Evolutionary conservation across 2,329 filamentous ascomycete genomes (phyloP).

Genomic region (Geosmithia flava): DNA sequence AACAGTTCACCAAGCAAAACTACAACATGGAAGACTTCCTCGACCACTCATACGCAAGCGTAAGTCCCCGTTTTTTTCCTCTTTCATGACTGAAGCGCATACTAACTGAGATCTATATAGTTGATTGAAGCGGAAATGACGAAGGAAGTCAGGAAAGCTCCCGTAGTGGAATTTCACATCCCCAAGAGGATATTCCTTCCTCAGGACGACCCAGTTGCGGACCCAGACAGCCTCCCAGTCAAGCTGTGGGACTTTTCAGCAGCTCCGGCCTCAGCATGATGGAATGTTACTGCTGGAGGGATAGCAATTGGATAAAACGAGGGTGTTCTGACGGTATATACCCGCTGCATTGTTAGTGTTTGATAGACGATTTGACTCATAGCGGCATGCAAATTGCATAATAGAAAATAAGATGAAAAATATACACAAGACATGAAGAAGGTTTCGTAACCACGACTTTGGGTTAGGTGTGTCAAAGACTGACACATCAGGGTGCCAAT

Average conservation of each 20-base stretch:
- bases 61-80: constrained; percentile 32
- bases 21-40: constrained; percentile 97
- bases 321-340: not conserved
- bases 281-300: not conserved
- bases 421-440: not conserved
- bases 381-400: not conserved
- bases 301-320: not conserved
- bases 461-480: too few relatives aligned
- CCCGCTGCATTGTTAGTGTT: not conserved
- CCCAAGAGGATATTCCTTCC: constrained; percentile 67
- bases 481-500: too few relatives aligned
- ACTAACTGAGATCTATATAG: constrained; percentile 21
- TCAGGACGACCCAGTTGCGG: constrained; percentile 31
- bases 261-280: not conserved
- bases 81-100: not conserved
- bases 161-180: constrained; percentile 88
- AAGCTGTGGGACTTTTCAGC: constrained; percentile 47
- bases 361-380: not conserved
- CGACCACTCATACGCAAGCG: constrained; percentile 80
- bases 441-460: too few relatives aligned
- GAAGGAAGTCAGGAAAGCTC: constrained; percentile 74
- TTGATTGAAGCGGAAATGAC: constrained; percentile 74
- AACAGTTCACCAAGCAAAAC: constrained; percentile 92
- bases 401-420: not conserved
- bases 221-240: constrained; percentile 42